phyloP scores from a whole-genome alignment of 148 eudicot genomes.

The Dysphania ambrosioides region DNA sequence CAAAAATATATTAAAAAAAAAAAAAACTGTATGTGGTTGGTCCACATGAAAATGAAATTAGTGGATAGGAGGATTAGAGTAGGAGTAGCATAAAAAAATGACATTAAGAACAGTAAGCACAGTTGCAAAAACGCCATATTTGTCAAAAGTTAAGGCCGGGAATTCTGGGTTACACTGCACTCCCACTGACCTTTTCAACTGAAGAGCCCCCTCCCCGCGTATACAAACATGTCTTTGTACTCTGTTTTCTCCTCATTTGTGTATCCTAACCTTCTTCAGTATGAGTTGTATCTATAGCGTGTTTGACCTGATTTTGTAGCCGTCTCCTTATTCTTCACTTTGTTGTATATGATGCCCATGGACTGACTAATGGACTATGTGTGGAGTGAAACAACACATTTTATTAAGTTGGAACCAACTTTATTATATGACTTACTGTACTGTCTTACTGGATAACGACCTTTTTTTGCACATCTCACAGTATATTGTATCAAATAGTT shows the following conservation, averaged over 20 bases:
- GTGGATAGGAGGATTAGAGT: conserved; percentile 12
- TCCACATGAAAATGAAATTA: neutral
- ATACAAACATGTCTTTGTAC: conserved; percentile 20
- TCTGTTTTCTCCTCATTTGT: neutral
- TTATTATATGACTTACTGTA: too few species aligned
- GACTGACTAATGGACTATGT: neutral
- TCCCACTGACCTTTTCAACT: conserved; percentile 15
- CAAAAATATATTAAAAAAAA: too few species aligned
- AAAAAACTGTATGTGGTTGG: neutral
- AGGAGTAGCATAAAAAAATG: neutral
- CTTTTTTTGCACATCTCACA: too few species aligned
- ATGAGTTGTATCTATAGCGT: conserved; percentile 17
- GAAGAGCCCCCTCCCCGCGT: neutral
- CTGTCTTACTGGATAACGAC: too few species aligned
- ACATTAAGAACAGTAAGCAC: neutral
- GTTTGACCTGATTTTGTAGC: conserved; percentile 32
- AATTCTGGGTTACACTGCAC: conserved; percentile 9
- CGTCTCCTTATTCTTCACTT: conserved; percentile 10
- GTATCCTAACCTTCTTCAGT: neutral
- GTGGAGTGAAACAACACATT: too few species aligned
- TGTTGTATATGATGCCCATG: neutral
- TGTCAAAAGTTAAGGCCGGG: conserved; percentile 29
- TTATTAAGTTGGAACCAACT: too few species aligned
- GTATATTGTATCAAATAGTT: too few species aligned
- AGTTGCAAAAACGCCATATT: neutral